Evolutionary conservation across 805 yeast species (phyloP).

Genomic region (Jamesozyma jinghongensis): DNA sequence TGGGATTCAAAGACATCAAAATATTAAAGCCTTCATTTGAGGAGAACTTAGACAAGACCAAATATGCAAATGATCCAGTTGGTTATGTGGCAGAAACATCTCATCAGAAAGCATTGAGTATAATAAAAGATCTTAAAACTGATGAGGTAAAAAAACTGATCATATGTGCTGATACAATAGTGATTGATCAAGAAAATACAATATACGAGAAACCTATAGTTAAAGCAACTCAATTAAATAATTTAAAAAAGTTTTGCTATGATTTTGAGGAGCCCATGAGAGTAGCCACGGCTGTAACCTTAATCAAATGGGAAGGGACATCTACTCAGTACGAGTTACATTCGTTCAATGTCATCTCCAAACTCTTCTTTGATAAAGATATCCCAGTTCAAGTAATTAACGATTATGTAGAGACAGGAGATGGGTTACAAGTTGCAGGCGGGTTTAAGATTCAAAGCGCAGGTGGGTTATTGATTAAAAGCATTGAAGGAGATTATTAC

Average conservation of each 20-base stretch:
- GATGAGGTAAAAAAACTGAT: conserved; percentile 19
- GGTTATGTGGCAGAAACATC: conserved; percentile 68
- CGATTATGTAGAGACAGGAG: conserved; percentile 57
- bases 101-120: conserved; percentile 53
- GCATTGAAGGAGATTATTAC: conserved; percentile 69
- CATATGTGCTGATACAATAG: conserved; percentile 73
- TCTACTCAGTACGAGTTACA: conserved; percentile 5
- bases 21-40: conserved; percentile 60
- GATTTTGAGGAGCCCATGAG: conserved; percentile 40
- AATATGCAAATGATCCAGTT: conserved; percentile 13
- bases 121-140: conserved; percentile 35
- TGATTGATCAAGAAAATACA: conserved; percentile 45
- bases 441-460: conserved; percentile 79
- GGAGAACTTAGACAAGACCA: conserved; percentile 59
- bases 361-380: conserved; percentile 33
- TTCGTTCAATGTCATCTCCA: conserved; percentile 36
- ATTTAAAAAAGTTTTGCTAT: conserved; percentile 37
- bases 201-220: conserved; percentile 77
- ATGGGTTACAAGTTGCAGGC: conserved; percentile 81
- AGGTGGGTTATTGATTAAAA: conserved; percentile 56
- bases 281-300: conserved; percentile 47
- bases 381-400: conserved; percentile 48
- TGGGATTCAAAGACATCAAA: conserved; percentile 40
- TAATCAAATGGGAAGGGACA: conserved; percentile 29
- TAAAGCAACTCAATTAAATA: conserved; percentile 40